Evolutionary conservation across 2,329 filamentous ascomycete species (phyloP).

Genomic region (Aspergillus thermomutatus): DNA sequence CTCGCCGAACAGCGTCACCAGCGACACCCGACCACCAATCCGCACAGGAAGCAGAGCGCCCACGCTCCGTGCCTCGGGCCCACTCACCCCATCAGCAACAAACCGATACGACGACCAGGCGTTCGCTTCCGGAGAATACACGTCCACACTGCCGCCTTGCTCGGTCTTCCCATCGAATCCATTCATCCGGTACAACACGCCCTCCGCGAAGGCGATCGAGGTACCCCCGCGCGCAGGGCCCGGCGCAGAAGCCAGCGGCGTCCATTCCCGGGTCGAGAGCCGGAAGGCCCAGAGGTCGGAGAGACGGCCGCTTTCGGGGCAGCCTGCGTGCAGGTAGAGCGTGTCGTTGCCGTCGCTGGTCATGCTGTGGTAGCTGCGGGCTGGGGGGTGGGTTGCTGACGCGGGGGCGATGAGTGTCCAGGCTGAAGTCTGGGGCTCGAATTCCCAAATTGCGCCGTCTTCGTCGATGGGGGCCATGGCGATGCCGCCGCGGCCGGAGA

Average conservation of each 20-base stretch:
- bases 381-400: constrained; percentile 49
- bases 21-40: constrained; percentile 30
- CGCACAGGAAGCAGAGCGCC: constrained; percentile 43
- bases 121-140: constrained; percentile 43
- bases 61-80: constrained; percentile 52
- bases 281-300: constrained; percentile 78
- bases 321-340: constrained; percentile 74
- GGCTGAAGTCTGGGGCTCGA: constrained; percentile 59
- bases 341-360: constrained; percentile 62
- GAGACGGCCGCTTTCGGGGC: constrained; percentile 60
- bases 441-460: constrained; percentile 70
- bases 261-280: constrained; percentile 63
- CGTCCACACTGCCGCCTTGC: constrained; percentile 69
- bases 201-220: constrained; percentile 61
- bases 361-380: constrained; percentile 68
- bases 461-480: constrained; percentile 72
- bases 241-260: constrained; percentile 63
- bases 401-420: constrained; percentile 66
- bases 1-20: constrained; percentile 55
- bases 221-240: constrained; percentile 65
- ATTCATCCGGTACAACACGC: constrained; percentile 72
- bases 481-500: constrained; percentile 70
- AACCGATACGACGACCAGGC: constrained; percentile 36
- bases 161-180: constrained; percentile 71
- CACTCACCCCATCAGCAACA: constrained; percentile 42